Conservation (phyloP, 1,284 basidiomycete genomes). For the Boletellus deceptivus region DNA sequence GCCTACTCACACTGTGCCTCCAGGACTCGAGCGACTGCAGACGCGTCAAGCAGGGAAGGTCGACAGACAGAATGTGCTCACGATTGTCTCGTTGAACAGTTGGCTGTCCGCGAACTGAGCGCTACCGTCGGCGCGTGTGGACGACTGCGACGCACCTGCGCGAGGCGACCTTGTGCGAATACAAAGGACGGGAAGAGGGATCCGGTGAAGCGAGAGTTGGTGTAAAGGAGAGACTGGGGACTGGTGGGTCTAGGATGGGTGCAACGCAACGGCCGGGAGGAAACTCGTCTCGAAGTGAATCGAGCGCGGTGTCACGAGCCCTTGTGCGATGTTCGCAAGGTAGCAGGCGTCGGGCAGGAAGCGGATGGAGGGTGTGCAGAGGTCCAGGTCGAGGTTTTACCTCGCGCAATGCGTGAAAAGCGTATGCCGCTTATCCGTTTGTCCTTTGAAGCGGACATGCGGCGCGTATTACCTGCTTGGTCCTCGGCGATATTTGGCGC, state of each 20-base stretch:
- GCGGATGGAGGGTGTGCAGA: conserved; percentile 24
- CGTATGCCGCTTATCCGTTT: conserved; percentile 49
- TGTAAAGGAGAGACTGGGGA: conserved; percentile 53
- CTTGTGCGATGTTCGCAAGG: conserved; percentile 22
- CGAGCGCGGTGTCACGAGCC: conserved; percentile 37
- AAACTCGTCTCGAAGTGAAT: conserved; percentile 49
- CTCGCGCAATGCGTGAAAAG: conserved; percentile 43
- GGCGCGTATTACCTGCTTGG: conserved; percentile 35
- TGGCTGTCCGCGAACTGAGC: conserved; percentile 12
- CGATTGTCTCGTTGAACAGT: conserved; percentile 12
- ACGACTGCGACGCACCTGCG: conserved; percentile 20
- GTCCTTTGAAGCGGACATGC: conserved; percentile 34
- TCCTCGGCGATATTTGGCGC: conserved; percentile 33
- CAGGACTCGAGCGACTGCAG: conserved; percentile 8
- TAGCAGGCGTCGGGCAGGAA: conserved; percentile 21
- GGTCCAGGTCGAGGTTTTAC: conserved; percentile 30
- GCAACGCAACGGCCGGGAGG: conserved; percentile 30
- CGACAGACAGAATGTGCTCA: conserved; percentile 12
- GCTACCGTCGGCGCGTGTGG: conserved; percentile 1
- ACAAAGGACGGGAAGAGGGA: conserved; percentile 22
- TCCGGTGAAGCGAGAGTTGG: conserved; percentile 30
- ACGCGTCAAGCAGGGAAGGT: conserved; percentile 6
- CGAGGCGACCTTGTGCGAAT: conserved; percentile 18
- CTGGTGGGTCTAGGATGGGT: conserved; percentile 23
- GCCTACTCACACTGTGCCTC: conserved; percentile 24